Evolutionary conservation across 495 filamentous ascomycete genomes (phyloP).

Genomic region (Talaromyces thailandensis): DNA sequence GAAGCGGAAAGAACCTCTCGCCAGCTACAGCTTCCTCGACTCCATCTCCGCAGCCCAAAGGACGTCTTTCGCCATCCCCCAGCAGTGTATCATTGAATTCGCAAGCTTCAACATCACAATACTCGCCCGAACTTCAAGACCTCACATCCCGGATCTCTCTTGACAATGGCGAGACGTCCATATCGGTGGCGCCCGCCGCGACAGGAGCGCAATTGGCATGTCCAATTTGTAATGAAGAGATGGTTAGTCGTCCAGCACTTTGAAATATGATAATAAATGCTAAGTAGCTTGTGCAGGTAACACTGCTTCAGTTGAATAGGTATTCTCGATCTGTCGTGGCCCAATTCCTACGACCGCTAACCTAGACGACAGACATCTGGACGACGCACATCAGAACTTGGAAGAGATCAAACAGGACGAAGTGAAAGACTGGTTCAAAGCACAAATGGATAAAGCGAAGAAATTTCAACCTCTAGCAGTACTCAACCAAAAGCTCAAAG

Average conservation of each 20-base stretch:
- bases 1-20: constrained; percentile 67
- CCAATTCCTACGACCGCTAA: background rate
- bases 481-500: constrained; percentile 90
- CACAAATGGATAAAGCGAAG: constrained; percentile 92
- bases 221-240: constrained; percentile 95
- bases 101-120: constrained; percentile 50
- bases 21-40: constrained; percentile 61
- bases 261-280: constrained; percentile 8
- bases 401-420: constrained; percentile 91
- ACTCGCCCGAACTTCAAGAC: constrained; percentile 49
- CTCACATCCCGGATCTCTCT: constrained; percentile 49
- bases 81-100: constrained; percentile 54
- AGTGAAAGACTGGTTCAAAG: constrained; percentile 96
- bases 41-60: constrained; percentile 47
- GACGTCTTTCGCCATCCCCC: constrained; percentile 48
- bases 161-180: constrained; percentile 38
- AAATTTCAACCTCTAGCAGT: constrained; percentile 88
- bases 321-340: constrained; percentile 20
- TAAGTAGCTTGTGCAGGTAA: constrained; percentile 50
- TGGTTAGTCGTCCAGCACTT: constrained; percentile 44
- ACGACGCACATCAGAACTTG: constrained; percentile 89
- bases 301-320: constrained; percentile 86
- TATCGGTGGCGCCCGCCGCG: constrained; percentile 41
- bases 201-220: constrained; percentile 65
- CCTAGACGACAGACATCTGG: constrained; percentile 60